Evolutionary conservation across 2,329 filamentous ascomycete genomes (phyloP).

Genomic region (Endoconidiophora laricicola): DNA sequence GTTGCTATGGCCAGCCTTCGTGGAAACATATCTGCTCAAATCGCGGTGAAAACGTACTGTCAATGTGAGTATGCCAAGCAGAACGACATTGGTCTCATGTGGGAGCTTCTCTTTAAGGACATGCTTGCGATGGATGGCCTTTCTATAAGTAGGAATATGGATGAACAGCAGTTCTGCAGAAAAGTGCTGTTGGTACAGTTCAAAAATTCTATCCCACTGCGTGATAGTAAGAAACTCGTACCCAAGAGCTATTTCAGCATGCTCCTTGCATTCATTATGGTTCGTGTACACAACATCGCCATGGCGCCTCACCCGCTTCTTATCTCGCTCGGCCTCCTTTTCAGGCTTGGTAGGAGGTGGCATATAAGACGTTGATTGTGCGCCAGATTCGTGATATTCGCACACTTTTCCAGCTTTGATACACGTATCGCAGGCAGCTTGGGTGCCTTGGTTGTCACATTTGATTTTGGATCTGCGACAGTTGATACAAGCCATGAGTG

Average conservation of each 20-base stretch:
- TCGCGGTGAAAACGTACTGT: slow-evolving; percentile 51
- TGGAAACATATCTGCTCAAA: slow-evolving; percentile 36
- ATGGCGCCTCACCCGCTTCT: slow-evolving; percentile 30
- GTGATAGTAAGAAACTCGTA: slow-evolving; percentile 43
- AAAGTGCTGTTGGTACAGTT: slow-evolving; percentile 55
- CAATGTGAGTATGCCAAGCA: slow-evolving; percentile 50
- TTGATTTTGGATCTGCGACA: slow-evolving; percentile 75
- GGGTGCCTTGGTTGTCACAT: slow-evolving; percentile 62
- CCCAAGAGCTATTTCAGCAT: slow-evolving; percentile 43
- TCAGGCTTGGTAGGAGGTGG: slow-evolving; percentile 24
- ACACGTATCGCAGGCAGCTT: slow-evolving; percentile 58
- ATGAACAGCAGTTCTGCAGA: slow-evolving; percentile 57
- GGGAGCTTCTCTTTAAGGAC: slow-evolving; percentile 20
- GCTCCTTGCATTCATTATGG: slow-evolving; percentile 20
- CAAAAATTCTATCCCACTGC: slow-evolving; percentile 53
- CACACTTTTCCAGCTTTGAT: slow-evolving; percentile 56
- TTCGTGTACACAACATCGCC: slow-evolving; percentile 27
- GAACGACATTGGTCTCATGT: slow-evolving; percentile 37
- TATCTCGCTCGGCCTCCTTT: slow-evolving; percentile 28
- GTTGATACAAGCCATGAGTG: slow-evolving; percentile 60
- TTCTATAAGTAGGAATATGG: slow-evolving; percentile 45
- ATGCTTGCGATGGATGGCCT: slow-evolving; percentile 1
- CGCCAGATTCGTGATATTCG: slow-evolving; percentile 40
- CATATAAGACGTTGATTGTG: too few species aligned
- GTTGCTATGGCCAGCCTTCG: slow-evolving; percentile 17